Evolutionary conservation across 2,329 filamentous ascomycete genomes (phyloP), one percentile per base, ranked within the genome.

Genomic region (Phaeoacremonium minimum): DNA sequence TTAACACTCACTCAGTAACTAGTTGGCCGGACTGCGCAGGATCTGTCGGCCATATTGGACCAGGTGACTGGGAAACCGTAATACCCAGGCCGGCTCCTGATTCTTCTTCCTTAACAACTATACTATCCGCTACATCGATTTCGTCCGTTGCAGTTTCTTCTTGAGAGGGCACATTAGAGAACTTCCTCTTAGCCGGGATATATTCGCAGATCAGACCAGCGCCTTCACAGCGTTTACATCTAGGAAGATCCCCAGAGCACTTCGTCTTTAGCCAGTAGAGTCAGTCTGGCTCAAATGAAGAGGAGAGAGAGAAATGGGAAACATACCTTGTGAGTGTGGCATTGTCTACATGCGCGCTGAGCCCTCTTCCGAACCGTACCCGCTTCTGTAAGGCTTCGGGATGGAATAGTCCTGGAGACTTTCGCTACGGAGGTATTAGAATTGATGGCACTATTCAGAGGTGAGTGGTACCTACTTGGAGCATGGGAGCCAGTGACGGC

Each of bases 321-420:
- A n/a, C 9, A n/a, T 26, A 26, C 22, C 22, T 67, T 67, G 46
- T 66, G 62, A 4, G 53, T 39, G 42, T 66, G 63, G 19, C 64
- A 67, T 35, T 64, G 54, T 16, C 51, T 55, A 43, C 64, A 67
- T n/a, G 64, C 63, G 33, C 61, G 46, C 36, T 66, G 64, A 4
- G 63, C 63, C 22, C 64, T 56, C 37, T 64, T 66, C 16, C 64
- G 53, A 18, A 60, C 34, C 6, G 63, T 66, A 6, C 64, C 64
- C 7, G 63, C 64, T 42, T 67, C 63, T 12, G 64, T 67, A 37
- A 60, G 60, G 35, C 57, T 63, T 15, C 57, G 55, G 2, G 61
- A 63, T 8, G 64, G 63, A 7, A 54, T 61, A 18, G 61, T 64
- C 40, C 64, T 53, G 4, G 58, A 52, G 26, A 63, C 48, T 46